These are phyloP conservation scores for Begonia fuchsioides DNA, from an alignment of 306 rosid genomes.

Conservation along the genomic window DNA sequence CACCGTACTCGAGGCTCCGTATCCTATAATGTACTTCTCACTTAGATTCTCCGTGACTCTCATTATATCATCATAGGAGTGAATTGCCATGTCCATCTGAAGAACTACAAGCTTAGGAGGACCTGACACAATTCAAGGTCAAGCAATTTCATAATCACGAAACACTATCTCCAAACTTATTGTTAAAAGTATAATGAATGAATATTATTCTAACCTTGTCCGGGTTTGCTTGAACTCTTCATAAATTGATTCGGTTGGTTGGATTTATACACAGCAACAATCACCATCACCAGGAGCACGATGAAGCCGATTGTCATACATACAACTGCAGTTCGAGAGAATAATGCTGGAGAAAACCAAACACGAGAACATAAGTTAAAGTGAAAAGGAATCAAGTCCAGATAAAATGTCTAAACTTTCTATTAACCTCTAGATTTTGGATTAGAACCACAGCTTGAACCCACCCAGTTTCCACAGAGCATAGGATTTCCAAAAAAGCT, in stretches of 20 bases:
- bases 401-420: not conserved
- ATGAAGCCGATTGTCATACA: constrained; percentile 58
- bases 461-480: constrained; percentile 71
- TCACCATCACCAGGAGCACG: constrained; percentile 37
- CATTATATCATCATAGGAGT: constrained; percentile 79
- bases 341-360: constrained; percentile 20
- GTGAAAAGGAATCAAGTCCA: not conserved
- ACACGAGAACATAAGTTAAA: not conserved
- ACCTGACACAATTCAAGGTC: constrained; percentile 19
- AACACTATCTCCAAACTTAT: too few relatives aligned
- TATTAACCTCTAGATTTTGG: constrained; percentile 44
- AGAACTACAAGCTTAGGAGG: constrained; percentile 65
- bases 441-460: constrained; percentile 49
- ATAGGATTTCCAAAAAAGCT: constrained; percentile 72
- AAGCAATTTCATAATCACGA: too few relatives aligned
- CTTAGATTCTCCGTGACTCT: constrained; percentile 65
- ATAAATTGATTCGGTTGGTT: constrained; percentile 32
- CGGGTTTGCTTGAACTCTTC: constrained; percentile 26
- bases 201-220: constrained; percentile 30
- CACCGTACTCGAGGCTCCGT: constrained; percentile 84
- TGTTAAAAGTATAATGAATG: not conserved
- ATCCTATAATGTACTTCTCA: constrained; percentile 69
- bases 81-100: constrained; percentile 89
- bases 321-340: constrained; percentile 53
- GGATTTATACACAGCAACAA: constrained; percentile 50